Evolutionary conservation across 805 yeast species (phyloP).

Genomic region (Ogataea saltuana): DNA sequence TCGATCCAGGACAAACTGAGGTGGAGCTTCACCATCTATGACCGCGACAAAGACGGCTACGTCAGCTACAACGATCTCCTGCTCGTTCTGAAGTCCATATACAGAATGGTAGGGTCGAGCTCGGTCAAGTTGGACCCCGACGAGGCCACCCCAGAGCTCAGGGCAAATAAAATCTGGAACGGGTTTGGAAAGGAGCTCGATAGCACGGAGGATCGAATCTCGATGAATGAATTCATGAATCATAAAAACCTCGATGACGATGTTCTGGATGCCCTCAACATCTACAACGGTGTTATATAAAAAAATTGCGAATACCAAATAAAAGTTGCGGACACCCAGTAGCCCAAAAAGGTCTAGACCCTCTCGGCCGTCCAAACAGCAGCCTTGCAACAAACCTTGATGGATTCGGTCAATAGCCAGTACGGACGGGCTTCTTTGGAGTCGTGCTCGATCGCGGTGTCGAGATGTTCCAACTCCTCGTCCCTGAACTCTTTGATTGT

Average conservation of each 20-base stretch:
- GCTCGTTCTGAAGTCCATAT: slow-evolving; percentile 76
- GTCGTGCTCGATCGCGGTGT: slow-evolving; percentile 90
- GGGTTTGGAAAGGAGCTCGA: slow-evolving; percentile 52
- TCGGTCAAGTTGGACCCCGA: slow-evolving; percentile 88
- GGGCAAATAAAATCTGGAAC: slow-evolving; percentile 77
- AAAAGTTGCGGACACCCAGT: not conserved
- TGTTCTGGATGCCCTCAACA: slow-evolving; percentile 70
- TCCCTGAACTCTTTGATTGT: slow-evolving; percentile 80
- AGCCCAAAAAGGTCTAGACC: slow-evolving; percentile 40
- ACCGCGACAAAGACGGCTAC: slow-evolving; percentile 74
- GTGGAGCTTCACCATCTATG: slow-evolving; percentile 91
- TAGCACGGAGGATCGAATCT: slow-evolving; percentile 67
- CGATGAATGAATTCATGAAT: slow-evolving; percentile 81
- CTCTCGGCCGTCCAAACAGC: slow-evolving; percentile 94
- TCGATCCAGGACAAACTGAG: slow-evolving; percentile 76
- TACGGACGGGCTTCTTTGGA: slow-evolving; percentile 94
- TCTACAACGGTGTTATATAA: slow-evolving; percentile 39
- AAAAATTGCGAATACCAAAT: not conserved
- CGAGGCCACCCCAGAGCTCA: slow-evolving; percentile 86
- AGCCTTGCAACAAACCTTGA: slow-evolving; percentile 77
- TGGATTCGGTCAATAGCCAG: slow-evolving; percentile 81
- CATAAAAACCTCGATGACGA: slow-evolving; percentile 79
- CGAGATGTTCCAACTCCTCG: slow-evolving; percentile 92
- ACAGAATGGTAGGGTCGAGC: slow-evolving; percentile 87
- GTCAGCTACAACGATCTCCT: slow-evolving; percentile 78